Base-by-base conservation (phyloP, 768 basidiomycete species). In the Mycena crocata region DNA sequence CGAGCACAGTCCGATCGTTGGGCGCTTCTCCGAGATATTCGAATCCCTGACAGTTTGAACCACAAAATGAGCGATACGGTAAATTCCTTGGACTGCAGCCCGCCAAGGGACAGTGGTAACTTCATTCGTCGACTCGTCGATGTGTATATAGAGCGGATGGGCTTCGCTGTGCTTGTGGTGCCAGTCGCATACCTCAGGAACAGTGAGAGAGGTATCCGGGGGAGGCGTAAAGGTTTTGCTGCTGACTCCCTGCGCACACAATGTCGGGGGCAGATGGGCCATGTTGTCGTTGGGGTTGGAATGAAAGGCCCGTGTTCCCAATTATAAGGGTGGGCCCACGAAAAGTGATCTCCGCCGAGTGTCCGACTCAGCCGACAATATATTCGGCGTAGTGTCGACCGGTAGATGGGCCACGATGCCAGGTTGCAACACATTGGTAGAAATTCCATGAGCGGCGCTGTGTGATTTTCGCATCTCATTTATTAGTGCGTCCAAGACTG, bases 1-100 rank as follows among this genome's bases (percentile, higher is more conserved):
- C 28, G 56, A 57, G 42, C 56, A 57, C n/a, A 57, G n/a, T 24
- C 56, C 56, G 45, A 57, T 34, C 13, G 21, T n/a, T 24, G 56
- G 56, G 13, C 56, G 40, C 30, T 13, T 23, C 56, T 57, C 42
- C 21, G 56, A 57, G 8, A 32, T 34, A n/a, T 57, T 46, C 56
- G 39, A 32, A n/a, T 19, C 42, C 34, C 26, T 9, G 13, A 57
- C 56, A 34, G n/a, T 23, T n/a, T 45, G 42, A 23, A 23, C 24
- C 5, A 57, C 56, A 3, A 30, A 57, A 45, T 57, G 30, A 17
- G 56, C 24, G 32, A 57, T 57, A 19, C 31, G 56, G 44, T 57
- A 57, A 30, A 57, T 57, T 35, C 56, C 56, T 45, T 57, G 42
- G 12, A 57, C 56, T 5, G 56, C 56, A 32, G 31, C 32, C n/a